Conservation (phyloP, 768 basidiomycete species). For the Tylopilus felleus region DNA sequence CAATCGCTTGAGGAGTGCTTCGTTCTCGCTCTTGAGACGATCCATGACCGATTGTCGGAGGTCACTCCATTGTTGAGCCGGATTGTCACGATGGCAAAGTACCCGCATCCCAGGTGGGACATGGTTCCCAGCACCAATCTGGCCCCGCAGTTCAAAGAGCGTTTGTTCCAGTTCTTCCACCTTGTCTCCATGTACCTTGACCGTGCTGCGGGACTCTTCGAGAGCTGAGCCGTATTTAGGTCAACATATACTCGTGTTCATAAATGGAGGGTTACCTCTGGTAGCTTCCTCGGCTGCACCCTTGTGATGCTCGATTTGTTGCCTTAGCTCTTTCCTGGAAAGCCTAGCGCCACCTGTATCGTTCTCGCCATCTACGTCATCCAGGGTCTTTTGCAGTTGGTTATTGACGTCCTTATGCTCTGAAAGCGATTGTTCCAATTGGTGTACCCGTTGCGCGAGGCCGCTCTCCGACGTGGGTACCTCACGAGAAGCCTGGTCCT, state of each 20-base stretch:
- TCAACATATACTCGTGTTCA: background rate
- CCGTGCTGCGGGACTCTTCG: conserved; percentile 35
- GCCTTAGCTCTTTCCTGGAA: conserved; percentile 38
- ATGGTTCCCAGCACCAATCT: conserved; percentile 72
- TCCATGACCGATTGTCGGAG: conserved; percentile 73
- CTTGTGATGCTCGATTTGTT: conserved; percentile 38
- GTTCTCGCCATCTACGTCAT: conserved; percentile 40
- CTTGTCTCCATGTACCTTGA: conserved; percentile 42
- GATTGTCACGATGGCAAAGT: conserved; percentile 71
- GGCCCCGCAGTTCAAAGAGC: conserved; percentile 73
- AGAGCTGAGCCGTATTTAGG: conserved; percentile 37
- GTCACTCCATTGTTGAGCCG: conserved; percentile 79
- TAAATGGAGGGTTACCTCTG: conserved; percentile 34
- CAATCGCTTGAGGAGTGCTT: conserved; percentile 68
- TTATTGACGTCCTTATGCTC: conserved; percentile 53
- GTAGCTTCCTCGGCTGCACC: conserved; percentile 36
- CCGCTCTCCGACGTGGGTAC: conserved; percentile 27
- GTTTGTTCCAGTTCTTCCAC: conserved; percentile 75
- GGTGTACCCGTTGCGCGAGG: conserved; percentile 43
- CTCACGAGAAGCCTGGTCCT: conserved; percentile 42
- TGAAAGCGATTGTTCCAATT: conserved; percentile 53
- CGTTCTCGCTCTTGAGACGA: conserved; percentile 77
- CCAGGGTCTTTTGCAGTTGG: conserved; percentile 46
- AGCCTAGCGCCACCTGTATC: conserved; percentile 15
- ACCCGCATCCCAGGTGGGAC: conserved; percentile 70